A percentile compares a stretch with the other conserved stretches of the same genome.
phyloP scores from a whole-genome alignment of 441 rosid genomes.

The Erodium trifolium region DNA sequence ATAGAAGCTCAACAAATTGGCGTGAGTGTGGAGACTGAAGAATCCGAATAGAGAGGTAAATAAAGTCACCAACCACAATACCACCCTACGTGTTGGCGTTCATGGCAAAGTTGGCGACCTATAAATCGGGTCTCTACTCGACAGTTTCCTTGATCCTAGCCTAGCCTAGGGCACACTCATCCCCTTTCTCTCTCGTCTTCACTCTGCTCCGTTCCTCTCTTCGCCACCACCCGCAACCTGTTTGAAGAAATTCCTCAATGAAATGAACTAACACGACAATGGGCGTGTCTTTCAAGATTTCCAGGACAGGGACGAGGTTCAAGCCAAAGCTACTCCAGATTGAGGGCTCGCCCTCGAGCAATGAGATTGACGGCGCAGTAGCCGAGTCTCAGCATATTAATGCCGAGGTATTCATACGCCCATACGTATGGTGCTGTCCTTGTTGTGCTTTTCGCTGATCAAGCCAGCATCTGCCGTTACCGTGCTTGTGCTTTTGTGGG shows the following conservation, averaged over 20 bases:
- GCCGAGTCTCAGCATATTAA: neutral
- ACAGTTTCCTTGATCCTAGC: neutral
- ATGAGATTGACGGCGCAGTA: neutral
- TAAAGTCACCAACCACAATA: neutral
- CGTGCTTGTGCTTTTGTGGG: slow-evolving; percentile 9
- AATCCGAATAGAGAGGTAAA: neutral
- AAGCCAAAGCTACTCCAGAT: slow-evolving; percentile 15
- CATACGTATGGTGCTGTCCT: neutral
- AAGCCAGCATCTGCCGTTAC: neutral
- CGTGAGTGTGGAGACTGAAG: too few relatives aligned
- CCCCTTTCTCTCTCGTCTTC: neutral
- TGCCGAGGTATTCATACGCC: neutral
- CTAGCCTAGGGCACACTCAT: slow-evolving; percentile 12
- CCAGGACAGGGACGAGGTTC: slow-evolving; percentile 19
- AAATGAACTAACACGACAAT: slow-evolving; percentile 9
- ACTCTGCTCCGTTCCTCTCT: neutral
- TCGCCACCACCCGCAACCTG: neutral
- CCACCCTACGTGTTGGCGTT: slow-evolving; percentile 12
- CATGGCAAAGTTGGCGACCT: slow-evolving; percentile 22
- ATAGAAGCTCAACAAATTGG: neutral
- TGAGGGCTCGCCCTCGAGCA: neutral
- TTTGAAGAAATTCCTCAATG: slow-evolving; percentile 8
- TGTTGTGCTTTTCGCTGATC: neutral
- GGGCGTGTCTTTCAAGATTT: slow-evolving; percentile 24
- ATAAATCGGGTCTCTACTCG: slow-evolving; percentile 14